Base-by-base conservation (phyloP, 768 basidiomycete genomes). In the Termitomyces sp. region DNA sequence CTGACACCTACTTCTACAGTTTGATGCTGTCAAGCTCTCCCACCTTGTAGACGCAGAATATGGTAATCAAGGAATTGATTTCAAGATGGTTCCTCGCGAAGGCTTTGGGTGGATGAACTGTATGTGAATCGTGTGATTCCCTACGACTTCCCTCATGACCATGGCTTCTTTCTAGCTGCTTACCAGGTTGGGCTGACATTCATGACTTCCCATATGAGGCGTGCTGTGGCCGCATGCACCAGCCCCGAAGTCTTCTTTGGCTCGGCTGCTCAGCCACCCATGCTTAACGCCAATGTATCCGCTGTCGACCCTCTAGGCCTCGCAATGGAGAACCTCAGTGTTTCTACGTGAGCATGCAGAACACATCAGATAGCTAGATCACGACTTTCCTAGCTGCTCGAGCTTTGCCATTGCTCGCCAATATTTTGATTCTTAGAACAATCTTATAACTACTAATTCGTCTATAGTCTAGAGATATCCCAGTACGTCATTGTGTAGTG, bases 41-140 rank as follows among this genome's bases (percentile, higher is more conserved):
- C 95, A 98, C 71, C 82, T 98, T 51, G 96, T 99, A 6, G 96
- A 96, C 70, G 97, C 96, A 49, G 96, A 98, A 77, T 98, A 98
- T 68, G 91, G 94, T 9, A 95, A 95, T 72, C 93, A 95, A 71
- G 96, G 96, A 53, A 83, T 96, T 67, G 96, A 99, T 78, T 99
- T 99, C 79, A 94, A 96, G 78, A 88, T 96, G 84, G 91, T 98
- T 48, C 96, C 96, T 54, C 85, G 95, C 14, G 96, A 98, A 76
- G 96, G 96, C 58, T 99, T 98, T 71, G 96, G 96, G 9, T 98
- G 95, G 96, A 97, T 95, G 91, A 96, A 96, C 64, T 82, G 93
- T 94, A 68, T 62, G 87, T 77, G 11, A 36, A 38, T 43, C 38
- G 58, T 20, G 51, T 43, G 25, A 29, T n/a, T 32, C 5, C 29